Evolutionary conservation across 1,139 yeast genomes (phyloP).

Genomic region (Blastobotrys indianensis): DNA sequence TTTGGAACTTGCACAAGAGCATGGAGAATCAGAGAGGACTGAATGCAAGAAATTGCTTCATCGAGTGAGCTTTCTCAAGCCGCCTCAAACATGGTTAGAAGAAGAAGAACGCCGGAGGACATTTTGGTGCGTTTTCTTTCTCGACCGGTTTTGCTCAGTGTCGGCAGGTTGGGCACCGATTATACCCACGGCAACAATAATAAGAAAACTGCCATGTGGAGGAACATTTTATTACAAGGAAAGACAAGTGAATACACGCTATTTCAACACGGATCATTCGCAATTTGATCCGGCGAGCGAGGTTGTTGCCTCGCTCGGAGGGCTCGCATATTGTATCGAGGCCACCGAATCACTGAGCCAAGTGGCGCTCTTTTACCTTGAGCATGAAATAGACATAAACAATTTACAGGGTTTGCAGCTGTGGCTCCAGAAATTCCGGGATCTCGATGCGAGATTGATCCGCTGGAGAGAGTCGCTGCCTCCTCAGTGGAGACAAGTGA

Average conservation of each 20-base stretch:
- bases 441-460: constrained; percentile 18
- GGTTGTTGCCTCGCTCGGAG: constrained; percentile 17
- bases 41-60: constrained; percentile 10
- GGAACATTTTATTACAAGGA: constrained; percentile 16
- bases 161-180: constrained; percentile 24
- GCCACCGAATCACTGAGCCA: constrained; percentile 22
- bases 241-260: constrained; percentile 16
- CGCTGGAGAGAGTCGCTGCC: constrained; percentile 18
- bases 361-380: constrained; percentile 17
- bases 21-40: constrained; percentile 10
- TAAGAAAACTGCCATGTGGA: constrained; percentile 21
- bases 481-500: constrained; percentile 12
- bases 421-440: constrained; percentile 17
- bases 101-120: constrained; percentile 22
- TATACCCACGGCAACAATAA: constrained; percentile 15
- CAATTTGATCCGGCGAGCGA: constrained; percentile 16
- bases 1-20: constrained; percentile 19
- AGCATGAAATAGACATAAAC: constrained; percentile 13
- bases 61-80: constrained; percentile 16
- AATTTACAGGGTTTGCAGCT: constrained; percentile 11
- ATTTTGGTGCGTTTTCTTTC: constrained; percentile 23
- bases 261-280: constrained; percentile 16
- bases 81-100: constrained; percentile 18
- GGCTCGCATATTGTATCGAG: constrained; percentile 24
- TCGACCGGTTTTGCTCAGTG: constrained; percentile 25